Conservation (phyloP, 2,329 filamentous ascomycete species). For the Colletotrichum spaethianum region DNA sequence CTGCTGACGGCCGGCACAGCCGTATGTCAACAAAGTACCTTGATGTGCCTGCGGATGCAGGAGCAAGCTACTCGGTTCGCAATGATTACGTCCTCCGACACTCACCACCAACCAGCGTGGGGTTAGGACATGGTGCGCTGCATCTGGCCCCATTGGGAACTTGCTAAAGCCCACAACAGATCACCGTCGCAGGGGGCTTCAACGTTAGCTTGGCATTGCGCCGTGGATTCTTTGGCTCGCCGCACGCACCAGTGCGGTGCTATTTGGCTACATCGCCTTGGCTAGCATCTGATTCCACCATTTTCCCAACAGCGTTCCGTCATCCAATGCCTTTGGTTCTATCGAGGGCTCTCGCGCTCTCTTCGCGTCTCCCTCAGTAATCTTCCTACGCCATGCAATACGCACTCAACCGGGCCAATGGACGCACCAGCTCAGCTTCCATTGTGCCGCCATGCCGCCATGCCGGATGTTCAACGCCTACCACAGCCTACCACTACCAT, state of each 20-base stretch:
- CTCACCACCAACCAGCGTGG: slow-evolving; percentile 30
- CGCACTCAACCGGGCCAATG: slow-evolving; percentile 8
- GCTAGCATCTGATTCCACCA: slow-evolving; percentile 35
- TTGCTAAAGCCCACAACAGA: slow-evolving; percentile 33
- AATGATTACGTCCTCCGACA: slow-evolving; percentile 20
- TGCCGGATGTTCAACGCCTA: slow-evolving; percentile 4
- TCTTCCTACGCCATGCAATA: slow-evolving; percentile 9
- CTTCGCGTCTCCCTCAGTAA: background rate
- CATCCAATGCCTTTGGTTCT: slow-evolving; percentile 29
- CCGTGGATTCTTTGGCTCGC: slow-evolving; percentile 27
- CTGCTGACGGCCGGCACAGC: slow-evolving; percentile 12
- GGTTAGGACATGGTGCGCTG: slow-evolving; percentile 27
- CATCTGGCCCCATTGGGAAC: slow-evolving; percentile 39
- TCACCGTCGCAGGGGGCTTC: slow-evolving; percentile 35
- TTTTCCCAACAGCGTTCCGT: slow-evolving; percentile 34
- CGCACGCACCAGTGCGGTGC: slow-evolving; percentile 25
- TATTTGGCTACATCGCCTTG: slow-evolving; percentile 32
- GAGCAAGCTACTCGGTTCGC: slow-evolving; percentile 2
- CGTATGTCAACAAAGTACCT: slow-evolving; percentile 32
- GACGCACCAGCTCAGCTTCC: slow-evolving; percentile 1
- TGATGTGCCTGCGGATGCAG: slow-evolving; percentile 20
- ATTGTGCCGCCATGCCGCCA: slow-evolving; percentile 8
- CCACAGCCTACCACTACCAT: background rate
- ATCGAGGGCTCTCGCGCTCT: slow-evolving; percentile 3
- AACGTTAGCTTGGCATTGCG: slow-evolving; percentile 25